Evolutionary conservation across 1,139 yeast genomes (phyloP), one percentile per base, ranked within the genome.

Genomic region (Nakaseomyces nivariensis): DNA sequence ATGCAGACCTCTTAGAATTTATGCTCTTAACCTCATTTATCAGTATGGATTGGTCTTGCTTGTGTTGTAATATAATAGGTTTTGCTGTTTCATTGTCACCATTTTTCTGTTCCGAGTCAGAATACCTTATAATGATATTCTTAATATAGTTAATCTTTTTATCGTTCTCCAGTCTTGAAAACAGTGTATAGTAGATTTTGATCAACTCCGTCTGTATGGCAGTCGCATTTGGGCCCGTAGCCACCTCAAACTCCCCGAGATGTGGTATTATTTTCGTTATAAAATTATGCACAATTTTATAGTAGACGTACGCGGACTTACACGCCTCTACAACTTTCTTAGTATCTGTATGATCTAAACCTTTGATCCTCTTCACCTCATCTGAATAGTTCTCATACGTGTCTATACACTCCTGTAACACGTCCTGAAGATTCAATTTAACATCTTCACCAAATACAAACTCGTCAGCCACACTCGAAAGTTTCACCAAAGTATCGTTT

Each of bases 241-340:
- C 44, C 9, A n/a, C 34, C 25, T 41, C 44, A 47, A 63, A 65
- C 43, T 59, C 60, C 2, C 55, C 46, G 5, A 65, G 51, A 38
- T 50, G 51, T 8, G 65, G 65, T 37, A 61, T 58, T 45, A 53
- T 59, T 13, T 57, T 55, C 13, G 58, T 52, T 25, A 64, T 54
- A 1, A 64, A 54, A 33, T 50, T 57, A 29, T 59, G 62, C 10
- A 66, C 59, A 31, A 61, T 61, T 41, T 54, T 55, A 56, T 60
- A 66, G 48, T 63, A 62, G 9, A 63, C 55, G 43, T 55, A 66
- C 9, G 66, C 63, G 9, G 61, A 52, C 46, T 64, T 66, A 48
- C 59, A 58, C 33, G 51, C 38, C 27, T 54, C 55, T 43, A 47
- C 52, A 8, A 54, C 43, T n/a, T 53, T 54, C 25, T 36, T 36